Evolutionary conservation across 2,329 filamentous ascomycete genomes (phyloP), one percentile per base, ranked within the genome.

Genomic region (Amauroascus niger): DNA sequence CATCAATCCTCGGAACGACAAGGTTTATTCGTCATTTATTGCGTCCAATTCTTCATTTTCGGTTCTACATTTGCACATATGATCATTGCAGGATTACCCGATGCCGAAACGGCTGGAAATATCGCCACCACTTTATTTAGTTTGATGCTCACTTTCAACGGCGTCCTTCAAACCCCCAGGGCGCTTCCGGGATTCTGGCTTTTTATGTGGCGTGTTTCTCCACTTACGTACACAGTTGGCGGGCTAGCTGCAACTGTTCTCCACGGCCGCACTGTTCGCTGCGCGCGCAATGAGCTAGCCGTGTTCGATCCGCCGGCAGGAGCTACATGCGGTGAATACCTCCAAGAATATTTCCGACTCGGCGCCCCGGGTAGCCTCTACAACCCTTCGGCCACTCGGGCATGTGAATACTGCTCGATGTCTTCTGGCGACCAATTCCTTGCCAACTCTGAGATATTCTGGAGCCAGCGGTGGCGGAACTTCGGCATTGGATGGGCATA

Each of bases 161-260:
- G 70, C 76, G 84, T 93, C 48, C 78, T 94, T 57, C 82, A 82
- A 26, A 72, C 74, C 5, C 83, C 84, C 0, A 68, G 71, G 2
- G 67, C 71, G 1, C 77, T 91, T 32, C 86, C 87, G 0, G 72
- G 79, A 5, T 89, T 90, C 76, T 91, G 87, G 86, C 82, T 84
- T 61, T 88, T 88, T 74, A 87, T 89, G 83, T 91, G 91, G 69
- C 80, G 85, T 45, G 71, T 89, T 47, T 88, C 84, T 0, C 88
- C 89, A 0, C 86, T 95, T 61, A 90, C 86, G 0, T 95, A 95
- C 66, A 73, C 93, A 14, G 80, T 91, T 24, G 78, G 79, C 8
- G 86, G 83, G 20, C 82, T 95, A 72, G 68, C 91, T 0, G 78
- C 83, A 0, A 79, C 79, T 0, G 87, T 80, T 2, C 72, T 95